These are phyloP conservation scores for Bassia scoparia DNA, from an alignment of 148 eudicot species.

Conservation along the genomic window DNA sequence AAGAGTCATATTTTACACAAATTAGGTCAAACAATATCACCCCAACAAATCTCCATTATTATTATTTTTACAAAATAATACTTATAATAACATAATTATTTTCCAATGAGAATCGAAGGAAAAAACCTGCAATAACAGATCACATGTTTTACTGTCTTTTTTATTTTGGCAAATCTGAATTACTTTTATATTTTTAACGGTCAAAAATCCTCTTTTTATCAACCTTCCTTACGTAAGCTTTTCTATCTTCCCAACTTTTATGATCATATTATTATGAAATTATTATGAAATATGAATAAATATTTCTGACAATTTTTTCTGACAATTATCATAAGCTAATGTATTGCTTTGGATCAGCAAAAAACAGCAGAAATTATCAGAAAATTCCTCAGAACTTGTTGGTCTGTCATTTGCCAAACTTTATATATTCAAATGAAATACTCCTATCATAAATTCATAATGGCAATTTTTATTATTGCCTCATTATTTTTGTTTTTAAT, in stretches of 20 bases:
- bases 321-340: slow-evolving; percentile 12
- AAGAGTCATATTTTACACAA: background rate
- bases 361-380: background rate
- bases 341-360: slow-evolving; percentile 10
- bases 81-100: no score
- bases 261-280: no score
- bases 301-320: slow-evolving; percentile 9
- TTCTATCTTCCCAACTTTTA: background rate
- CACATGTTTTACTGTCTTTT: slow-evolving; percentile 25
- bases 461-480: no score
- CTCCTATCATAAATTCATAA: no score
- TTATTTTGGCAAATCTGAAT: slow-evolving; percentile 5
- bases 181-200: background rate
- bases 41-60: slow-evolving; percentile 21
- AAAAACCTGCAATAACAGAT: slow-evolving; percentile 7
- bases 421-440: no score
- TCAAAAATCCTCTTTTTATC: background rate
- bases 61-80: no score
- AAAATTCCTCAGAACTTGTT: slow-evolving; percentile 20
- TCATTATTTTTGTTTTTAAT: no score
- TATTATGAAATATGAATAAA: background rate
- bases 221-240: slow-evolving; percentile 12
- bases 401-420: slow-evolving; percentile 15
- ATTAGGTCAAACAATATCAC: slow-evolving; percentile 25
- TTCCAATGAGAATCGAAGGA: no score